These are phyloP conservation scores for Pythium biforme DNA, from an alignment of 352 stramenopile species.

Conservation along the genomic window DNA sequence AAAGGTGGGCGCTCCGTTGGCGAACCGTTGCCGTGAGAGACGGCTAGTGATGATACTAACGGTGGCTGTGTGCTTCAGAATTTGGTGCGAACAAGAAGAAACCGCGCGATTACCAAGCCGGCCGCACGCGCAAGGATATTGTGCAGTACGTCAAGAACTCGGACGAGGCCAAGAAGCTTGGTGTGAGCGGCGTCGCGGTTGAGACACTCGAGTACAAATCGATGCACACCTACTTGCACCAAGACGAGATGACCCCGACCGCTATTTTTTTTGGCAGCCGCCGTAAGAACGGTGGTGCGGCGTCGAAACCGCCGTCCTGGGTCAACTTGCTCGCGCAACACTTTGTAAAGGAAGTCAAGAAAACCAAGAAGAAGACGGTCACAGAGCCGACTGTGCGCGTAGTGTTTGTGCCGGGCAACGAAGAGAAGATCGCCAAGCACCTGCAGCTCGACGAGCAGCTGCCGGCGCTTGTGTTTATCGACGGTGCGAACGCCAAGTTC, in stretches of 20 bases:
- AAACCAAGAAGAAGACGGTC: constrained; percentile 58
- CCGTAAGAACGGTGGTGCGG: constrained; percentile 45
- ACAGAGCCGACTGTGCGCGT: constrained; percentile 32
- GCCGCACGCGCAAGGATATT: constrained; percentile 60
- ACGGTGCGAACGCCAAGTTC: constrained; percentile 48
- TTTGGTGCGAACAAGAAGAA: constrained; percentile 84
- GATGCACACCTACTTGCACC: constrained; percentile 58
- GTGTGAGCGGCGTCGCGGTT: constrained; percentile 48
- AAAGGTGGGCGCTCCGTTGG: constrained; percentile 36
- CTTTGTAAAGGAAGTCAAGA: constrained; percentile 44
- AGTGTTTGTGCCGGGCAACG: constrained; percentile 56
- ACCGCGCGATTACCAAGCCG: constrained; percentile 66
- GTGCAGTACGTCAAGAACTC: constrained; percentile 74
- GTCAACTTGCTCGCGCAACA: constrained; percentile 52
- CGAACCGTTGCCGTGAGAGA: background rate
- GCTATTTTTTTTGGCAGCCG: constrained; percentile 69
- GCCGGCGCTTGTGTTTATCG: constrained; percentile 63
- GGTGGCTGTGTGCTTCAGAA: constrained; percentile 34
- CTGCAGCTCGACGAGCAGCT: constrained; percentile 59
- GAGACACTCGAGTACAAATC: constrained; percentile 47
- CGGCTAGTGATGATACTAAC: background rate
- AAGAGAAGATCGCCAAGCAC: constrained; percentile 68
- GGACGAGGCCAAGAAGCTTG: constrained; percentile 64
- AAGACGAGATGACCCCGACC: constrained; percentile 45
- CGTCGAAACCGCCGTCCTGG: constrained; percentile 50